phyloP scores from a whole-genome alignment of 176 grass and related monocot genomes.

The Sorghum bicolor region DNA sequence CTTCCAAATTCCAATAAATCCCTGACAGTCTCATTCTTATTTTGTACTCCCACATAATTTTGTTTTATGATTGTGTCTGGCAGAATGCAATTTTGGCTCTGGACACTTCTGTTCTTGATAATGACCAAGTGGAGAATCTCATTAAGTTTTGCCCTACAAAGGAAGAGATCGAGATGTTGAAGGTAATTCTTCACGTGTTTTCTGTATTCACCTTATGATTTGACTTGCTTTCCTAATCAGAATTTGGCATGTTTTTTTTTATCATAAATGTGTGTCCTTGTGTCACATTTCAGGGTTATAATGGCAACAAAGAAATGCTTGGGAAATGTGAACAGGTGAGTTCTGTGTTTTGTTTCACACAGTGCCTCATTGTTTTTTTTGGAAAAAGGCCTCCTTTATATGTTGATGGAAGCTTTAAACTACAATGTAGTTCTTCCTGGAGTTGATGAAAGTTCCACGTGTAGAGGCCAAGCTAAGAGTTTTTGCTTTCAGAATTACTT shows the following conservation, averaged over 20 bases:
- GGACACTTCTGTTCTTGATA: slow-evolving; percentile 82
- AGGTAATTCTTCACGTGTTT: slow-evolving; percentile 50
- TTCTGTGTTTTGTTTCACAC: slow-evolving; percentile 33
- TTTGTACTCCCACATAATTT: slow-evolving; percentile 20
- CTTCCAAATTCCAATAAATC: neutral
- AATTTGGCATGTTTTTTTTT: slow-evolving; percentile 23
- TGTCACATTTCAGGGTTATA: slow-evolving; percentile 57
- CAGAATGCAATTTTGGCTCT: slow-evolving; percentile 88
- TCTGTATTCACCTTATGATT: slow-evolving; percentile 8
- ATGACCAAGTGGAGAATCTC: slow-evolving; percentile 97
- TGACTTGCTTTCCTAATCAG: neutral
- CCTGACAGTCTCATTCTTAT: neutral
- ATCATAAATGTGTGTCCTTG: slow-evolving; percentile 1
- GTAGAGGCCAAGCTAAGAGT: slow-evolving; percentile 95
- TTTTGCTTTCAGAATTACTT: slow-evolving; percentile 95
- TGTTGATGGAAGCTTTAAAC: slow-evolving; percentile 32
- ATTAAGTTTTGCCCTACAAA: slow-evolving; percentile 99
- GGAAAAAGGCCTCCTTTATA: neutral
- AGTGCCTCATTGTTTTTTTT: neutral
- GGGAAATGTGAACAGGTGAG: slow-evolving; percentile 96
- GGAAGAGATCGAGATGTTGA: slow-evolving; percentile 98
- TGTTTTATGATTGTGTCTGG: slow-evolving; percentile 28
- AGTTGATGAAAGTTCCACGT: slow-evolving; percentile 96
- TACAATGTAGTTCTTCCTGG: slow-evolving; percentile 79
- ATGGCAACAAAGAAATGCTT: slow-evolving; percentile 89